These are phyloP conservation scores for Rhamnella rubrinervis DNA, from an alignment of 331 rosid genomes.

Conservation along the genomic window DNA sequence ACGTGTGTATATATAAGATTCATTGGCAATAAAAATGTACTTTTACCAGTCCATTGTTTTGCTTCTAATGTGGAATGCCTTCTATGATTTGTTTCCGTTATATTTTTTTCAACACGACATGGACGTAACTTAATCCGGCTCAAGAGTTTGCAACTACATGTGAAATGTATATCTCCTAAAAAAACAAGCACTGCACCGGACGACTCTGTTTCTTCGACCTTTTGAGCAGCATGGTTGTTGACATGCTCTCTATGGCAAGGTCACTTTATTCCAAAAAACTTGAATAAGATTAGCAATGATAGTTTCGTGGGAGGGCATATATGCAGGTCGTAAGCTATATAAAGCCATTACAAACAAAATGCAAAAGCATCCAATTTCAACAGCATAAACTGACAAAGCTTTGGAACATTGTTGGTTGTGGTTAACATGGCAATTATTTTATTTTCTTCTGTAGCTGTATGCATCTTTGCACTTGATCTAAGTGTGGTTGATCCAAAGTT, in stretches of 20 bases:
- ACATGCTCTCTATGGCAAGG: neutral
- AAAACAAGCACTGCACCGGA: neutral
- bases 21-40: neutral
- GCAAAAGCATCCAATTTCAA: slow-evolving; percentile 26
- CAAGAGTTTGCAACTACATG: neutral
- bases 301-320: neutral
- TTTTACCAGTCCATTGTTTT: too few relatives aligned
- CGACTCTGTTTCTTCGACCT: neutral
- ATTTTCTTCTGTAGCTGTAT: slow-evolving; percentile 27
- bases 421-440: slow-evolving; percentile 41
- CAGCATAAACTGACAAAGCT: slow-evolving; percentile 1
- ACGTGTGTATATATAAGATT: too few relatives aligned
- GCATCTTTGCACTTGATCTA: slow-evolving; percentile 29
- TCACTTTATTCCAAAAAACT: neutral
- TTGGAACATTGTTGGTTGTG: neutral
- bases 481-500: slow-evolving; percentile 44
- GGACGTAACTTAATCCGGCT: neutral
- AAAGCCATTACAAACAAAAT: slow-evolving; percentile 30
- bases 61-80: neutral
- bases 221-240: neutral
- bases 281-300: neutral
- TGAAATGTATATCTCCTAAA: neutral
- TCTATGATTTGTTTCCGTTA: neutral
- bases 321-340: slow-evolving; percentile 23
- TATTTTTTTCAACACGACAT: neutral